Base-by-base conservation (phyloP, 2,329 filamentous ascomycete genomes). In the Paecilomyces sp. region DNA sequence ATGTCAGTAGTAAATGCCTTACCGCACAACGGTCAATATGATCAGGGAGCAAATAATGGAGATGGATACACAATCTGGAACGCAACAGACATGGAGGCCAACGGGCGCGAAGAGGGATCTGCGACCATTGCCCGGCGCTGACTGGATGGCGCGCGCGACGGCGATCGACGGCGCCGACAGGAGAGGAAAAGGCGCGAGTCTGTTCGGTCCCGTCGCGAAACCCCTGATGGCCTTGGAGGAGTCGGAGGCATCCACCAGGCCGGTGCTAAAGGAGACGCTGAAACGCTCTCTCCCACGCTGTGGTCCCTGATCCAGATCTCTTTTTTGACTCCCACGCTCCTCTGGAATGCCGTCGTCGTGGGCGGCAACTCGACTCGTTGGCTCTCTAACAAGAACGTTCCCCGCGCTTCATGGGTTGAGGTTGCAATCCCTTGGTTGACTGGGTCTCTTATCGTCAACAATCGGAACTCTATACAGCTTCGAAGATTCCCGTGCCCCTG, bases 261-360 rank as follows among this genome's bases (percentile, higher is more conserved):
- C 41, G 18, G 18, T 47, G 41, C 41, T 47, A 47, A 47, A 47
- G 41, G 51, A 25, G 51, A 13, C 51, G 51, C 51, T 53, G 51
- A 53, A 53, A 53, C 51, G 51, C 51, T 53, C 51, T 51, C 54
- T 47, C 54, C 55, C 59, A 13, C 57, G n/a, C 33, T 59, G 30
- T 52, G 22, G 8, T 51, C 54, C n/a, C 47, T 50, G 54, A 25
- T 31, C 51, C 57, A 11, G 30, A 31, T 31, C 47, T 54, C 57
- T 25, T 24, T 22, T 28, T 53, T 41, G 33, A 34, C 34, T n/a
- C 18, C 71, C 52, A 62, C 60, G 1, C 65, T 77, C 25, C 66
- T 68, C 50, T 28, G 59, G 57, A 57, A 58, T 58, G 55, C 36
- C 64, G 25, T 60, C 47, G 53, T 62, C 62, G 57, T 58, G 57